Evolutionary conservation across 202 grass and related monocot genomes (phyloP).

Genomic region (Dendrocalamus latiflorus): DNA sequence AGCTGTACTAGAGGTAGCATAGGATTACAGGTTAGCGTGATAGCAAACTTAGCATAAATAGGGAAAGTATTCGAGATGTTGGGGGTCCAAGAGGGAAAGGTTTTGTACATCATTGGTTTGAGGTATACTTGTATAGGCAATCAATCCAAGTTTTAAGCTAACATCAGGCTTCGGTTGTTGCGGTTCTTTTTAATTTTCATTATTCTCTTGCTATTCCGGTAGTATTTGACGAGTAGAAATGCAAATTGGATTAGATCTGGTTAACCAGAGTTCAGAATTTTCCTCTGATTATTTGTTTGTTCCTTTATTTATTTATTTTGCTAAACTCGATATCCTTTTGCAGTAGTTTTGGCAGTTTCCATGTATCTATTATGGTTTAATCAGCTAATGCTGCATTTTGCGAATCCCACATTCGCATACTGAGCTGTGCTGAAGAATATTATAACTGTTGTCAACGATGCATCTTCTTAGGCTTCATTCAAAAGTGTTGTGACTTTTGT

Average conservation of each 20-base stretch:
- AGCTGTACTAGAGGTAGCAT: slow-evolving; percentile 39
- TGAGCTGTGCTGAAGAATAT: not conserved
- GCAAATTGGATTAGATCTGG: not conserved
- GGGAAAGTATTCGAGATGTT: slow-evolving; percentile 39
- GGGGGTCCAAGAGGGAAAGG: slow-evolving; percentile 37
- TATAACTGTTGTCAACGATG: not conserved
- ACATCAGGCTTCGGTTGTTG: not conserved
- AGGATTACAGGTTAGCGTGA: slow-evolving; percentile 39
- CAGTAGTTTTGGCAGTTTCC: not conserved
- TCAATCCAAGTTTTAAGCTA: slow-evolving; percentile 42
- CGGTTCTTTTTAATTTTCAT: not conserved
- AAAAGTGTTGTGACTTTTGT: too few species aligned
- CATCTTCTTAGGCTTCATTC: not conserved
- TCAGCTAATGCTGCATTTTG: not conserved
- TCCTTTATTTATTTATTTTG: not conserved
- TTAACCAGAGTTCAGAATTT: not conserved
- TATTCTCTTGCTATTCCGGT: not conserved
- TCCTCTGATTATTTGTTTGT: not conserved
- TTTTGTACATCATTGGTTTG: slow-evolving; percentile 94
- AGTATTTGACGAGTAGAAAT: not conserved
- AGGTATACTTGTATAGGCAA: slow-evolving; percentile 73
- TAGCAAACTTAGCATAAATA: slow-evolving; percentile 51
- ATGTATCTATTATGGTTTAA: not conserved
- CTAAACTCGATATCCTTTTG: not conserved
- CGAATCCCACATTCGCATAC: not conserved